Percentiles rank a stretch among this genome's conserved stretches.
Conservation (phyloP, 352 stramenopile genomes). For the Globisporangium barbulae region DNA sequence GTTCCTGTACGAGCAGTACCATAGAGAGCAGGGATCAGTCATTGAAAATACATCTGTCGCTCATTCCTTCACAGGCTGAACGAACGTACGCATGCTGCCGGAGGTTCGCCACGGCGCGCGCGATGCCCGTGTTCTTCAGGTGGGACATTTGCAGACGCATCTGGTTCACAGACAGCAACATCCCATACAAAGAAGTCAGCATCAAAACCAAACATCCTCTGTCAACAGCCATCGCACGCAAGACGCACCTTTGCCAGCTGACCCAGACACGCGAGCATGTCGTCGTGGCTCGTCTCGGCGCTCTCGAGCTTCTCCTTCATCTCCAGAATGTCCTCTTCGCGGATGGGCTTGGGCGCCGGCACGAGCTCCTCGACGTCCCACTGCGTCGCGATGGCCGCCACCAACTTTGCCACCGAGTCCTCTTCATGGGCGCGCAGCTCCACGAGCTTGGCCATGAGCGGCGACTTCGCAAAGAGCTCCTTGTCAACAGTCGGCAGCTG, state of each 20-base stretch:
- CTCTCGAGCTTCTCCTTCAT: conserved; percentile 59
- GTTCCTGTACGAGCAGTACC: conserved; percentile 36
- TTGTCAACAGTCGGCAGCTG: conserved; percentile 30
- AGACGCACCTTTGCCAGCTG: conserved; percentile 43
- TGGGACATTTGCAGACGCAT: conserved; percentile 60
- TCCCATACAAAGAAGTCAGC: conserved; percentile 1
- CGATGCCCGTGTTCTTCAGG: conserved; percentile 68
- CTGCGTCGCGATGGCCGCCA: conserved; percentile 38
- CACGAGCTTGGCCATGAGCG: conserved; percentile 34
- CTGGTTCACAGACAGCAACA: conserved; percentile 26
- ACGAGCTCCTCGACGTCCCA: conserved; percentile 50
- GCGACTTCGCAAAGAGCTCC: conserved; percentile 27
- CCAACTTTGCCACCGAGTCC: conserved; percentile 25
- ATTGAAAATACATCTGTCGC: not conserved
- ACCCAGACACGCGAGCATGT: conserved; percentile 55
- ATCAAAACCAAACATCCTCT: not conserved
- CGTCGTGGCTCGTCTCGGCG: conserved; percentile 55
- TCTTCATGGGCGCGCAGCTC: conserved; percentile 32
- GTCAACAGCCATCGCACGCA: not conserved
- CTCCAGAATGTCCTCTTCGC: conserved; percentile 49
- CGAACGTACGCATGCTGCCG: conserved; percentile 65
- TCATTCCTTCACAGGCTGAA: not conserved
- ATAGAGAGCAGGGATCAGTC: not conserved
- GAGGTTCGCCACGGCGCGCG: conserved; percentile 55
- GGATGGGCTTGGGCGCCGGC: conserved; percentile 43